Evolutionary conservation across 2,329 filamentous ascomycete species (phyloP), one percentile per base, ranked within the genome.

Genomic region (Xylariaceae sp.): DNA sequence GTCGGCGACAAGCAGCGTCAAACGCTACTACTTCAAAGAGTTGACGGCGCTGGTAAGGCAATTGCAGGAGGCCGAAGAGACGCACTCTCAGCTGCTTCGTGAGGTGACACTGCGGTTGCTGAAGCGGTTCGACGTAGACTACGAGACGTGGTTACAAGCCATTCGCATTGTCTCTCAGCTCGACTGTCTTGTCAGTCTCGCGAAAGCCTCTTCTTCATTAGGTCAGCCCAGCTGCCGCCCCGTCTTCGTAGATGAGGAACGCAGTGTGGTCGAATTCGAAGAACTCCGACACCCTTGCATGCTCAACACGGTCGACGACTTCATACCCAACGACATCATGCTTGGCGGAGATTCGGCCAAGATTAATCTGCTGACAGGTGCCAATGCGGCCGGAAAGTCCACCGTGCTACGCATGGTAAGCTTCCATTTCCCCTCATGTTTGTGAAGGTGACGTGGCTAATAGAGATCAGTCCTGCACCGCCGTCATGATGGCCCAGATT

Each of bases 221-320:
- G 93, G 94, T 28, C 81, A 91, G 63, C 93, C 93, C 1, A 90
- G 88, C 62, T 97, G 93, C 69, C 84, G 94, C 31, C 94, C 94
- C 0, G 73, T 79, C n/a, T 97, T 99, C 66, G 81, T 96, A 3
- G 87, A 97, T 17, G 80, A 88, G 45, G 87, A 94, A 58, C 84
- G 92, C 43, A 95, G 89, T 63, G 82, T 94, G 7, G 76, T 99
- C n/a, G 88, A 97, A 54, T 96, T 99, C 63, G 81, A 88, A 48
- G 93, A 97, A 65, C 82, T 99, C 50, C 87, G 94, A 33, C 94
- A 99, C 66, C 94, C 94, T 3, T 99, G 94, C 73, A 95, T 99
- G 82, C 78, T 92, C 55, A 89, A 88, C 55, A 89, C 87, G 3
- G 89, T 96, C 2, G 86, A 87, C 48, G 92, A 97, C 70, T 99